Conservation (phyloP, 805 yeast species). For the Metschnikowia dekortorum region DNA sequence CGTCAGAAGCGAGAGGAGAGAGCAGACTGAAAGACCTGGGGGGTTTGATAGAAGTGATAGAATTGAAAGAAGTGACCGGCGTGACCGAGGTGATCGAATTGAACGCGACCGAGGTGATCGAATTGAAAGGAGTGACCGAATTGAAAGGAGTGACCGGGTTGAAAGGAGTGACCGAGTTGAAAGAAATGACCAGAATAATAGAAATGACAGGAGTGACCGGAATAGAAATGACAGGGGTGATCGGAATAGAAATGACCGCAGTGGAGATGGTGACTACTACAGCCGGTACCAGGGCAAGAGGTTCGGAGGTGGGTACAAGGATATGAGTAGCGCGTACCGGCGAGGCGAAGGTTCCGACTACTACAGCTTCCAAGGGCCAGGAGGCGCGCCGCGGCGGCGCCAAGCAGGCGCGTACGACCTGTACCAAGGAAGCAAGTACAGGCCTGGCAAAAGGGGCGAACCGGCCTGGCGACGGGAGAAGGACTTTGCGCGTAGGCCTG, state of each 20-base stretch:
- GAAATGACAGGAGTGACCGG: slow-evolving; percentile 8
- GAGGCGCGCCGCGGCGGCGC: slow-evolving; percentile 3
- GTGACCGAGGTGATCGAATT: no score
- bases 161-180: neutral
- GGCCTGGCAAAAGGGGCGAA: slow-evolving; percentile 5
- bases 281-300: slow-evolving; percentile 7
- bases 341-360: slow-evolving; percentile 11
- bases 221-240: neutral
- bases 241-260: neutral
- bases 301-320: slow-evolving; percentile 4
- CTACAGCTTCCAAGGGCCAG: slow-evolving; percentile 10
- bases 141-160: neutral
- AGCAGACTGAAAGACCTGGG: no score
- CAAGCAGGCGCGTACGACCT: slow-evolving; percentile 6
- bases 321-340: neutral
- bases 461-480: neutral
- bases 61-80: no score
- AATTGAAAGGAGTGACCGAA: no score
- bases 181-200: neutral
- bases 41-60: no score
- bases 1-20: no score
- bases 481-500: slow-evolving; percentile 1
- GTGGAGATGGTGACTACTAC: slow-evolving; percentile 5
- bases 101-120: no score
- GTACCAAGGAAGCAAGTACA: slow-evolving; percentile 15